Percentiles rank a stretch among this genome's conserved stretches.
phyloP scores from a whole-genome alignment of 1,284 basidiomycete species.

The Singerocomus inundabilis region DNA sequence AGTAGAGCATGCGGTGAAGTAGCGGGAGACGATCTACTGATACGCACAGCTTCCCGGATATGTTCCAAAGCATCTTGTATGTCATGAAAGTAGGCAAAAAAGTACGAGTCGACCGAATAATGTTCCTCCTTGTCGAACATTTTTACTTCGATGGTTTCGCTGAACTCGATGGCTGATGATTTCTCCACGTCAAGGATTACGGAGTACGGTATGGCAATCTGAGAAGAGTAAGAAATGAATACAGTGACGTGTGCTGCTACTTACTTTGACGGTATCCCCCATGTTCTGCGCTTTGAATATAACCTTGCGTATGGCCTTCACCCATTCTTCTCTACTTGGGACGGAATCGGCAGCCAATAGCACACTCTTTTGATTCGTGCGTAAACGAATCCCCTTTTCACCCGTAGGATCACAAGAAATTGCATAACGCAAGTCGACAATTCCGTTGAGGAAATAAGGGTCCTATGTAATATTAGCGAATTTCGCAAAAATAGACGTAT shows the following conservation, averaged over 20 bases:
- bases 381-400: slow-evolving; percentile 73
- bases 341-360: slow-evolving; percentile 75
- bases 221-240: slow-evolving; percentile 14
- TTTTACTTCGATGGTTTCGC: slow-evolving; percentile 91
- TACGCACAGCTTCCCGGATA: slow-evolving; percentile 72
- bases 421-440: slow-evolving; percentile 90
- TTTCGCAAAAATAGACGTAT: slow-evolving; percentile 7
- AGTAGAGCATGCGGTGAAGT: slow-evolving; percentile 48
- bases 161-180: slow-evolving; percentile 88
- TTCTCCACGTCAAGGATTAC: slow-evolving; percentile 86
- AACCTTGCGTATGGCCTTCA: slow-evolving; percentile 86
- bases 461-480: slow-evolving; percentile 50
- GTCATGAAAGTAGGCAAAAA: slow-evolving; percentile 90
- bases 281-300: slow-evolving; percentile 96
- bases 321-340: slow-evolving; percentile 87
- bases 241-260: slow-evolving; percentile 6
- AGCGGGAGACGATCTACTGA: slow-evolving; percentile 47
- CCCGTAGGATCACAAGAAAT: slow-evolving; percentile 79
- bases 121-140: slow-evolving; percentile 82
- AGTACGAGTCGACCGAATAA: slow-evolving; percentile 84
- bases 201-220: slow-evolving; percentile 94
- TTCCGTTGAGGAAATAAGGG: slow-evolving; percentile 95
- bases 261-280: slow-evolving; percentile 90
- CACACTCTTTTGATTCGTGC: slow-evolving; percentile 78
- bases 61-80: slow-evolving; percentile 71